Base-by-base conservation (phyloP, 805 yeast species). In the Candida sithepensis region DNA sequence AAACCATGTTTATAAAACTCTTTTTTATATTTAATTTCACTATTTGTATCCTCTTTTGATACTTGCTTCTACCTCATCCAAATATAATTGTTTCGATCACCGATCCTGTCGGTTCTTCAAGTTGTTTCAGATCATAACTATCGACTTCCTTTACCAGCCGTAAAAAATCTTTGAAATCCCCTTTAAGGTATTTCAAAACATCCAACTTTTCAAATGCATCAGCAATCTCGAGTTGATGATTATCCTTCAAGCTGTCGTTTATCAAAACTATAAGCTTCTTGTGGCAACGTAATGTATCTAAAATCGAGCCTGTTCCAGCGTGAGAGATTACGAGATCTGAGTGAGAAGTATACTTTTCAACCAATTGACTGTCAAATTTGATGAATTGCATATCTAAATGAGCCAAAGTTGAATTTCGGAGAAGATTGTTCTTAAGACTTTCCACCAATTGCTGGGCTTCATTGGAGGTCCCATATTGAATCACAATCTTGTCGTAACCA, bases 301-400 rank as follows among this genome's bases (percentile, higher is more conserved):
- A 64, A 7, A 92, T 86, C 0, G 97, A 88, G 2, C 99, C 99
- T 0, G 98, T 88, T 1, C 85, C 85, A 0, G 96, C 97, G 63
- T 94, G 98, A 0, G 96, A 82, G 12, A 94, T 75, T 10, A 92
- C 87, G 39, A 88, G 55, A 43, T 81, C 80, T 2, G 82, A 71
- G 1, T 59, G 34, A 0, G 55, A 41, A 2, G 88, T 77, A 48
- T 73, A 71, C 0, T 64, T 57, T 2, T 56, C 59, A 22, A 79
- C 68, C 34, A 68, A 50, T 12, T 73, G 63, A 3, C 67, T 57
- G 9, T 78, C 73, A 55, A 78, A 78, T 3, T 65, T 67, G 24
- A 84, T 68, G 39, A 24, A 46, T 39, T 41, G 36, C 16, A n/a
- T 19, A 24, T 20, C 36, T 23, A 19, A 21, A 24, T 30, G 21